Conservation (phyloP, 148 eudicot genomes). For the Rhododendron ovatum region DNA sequence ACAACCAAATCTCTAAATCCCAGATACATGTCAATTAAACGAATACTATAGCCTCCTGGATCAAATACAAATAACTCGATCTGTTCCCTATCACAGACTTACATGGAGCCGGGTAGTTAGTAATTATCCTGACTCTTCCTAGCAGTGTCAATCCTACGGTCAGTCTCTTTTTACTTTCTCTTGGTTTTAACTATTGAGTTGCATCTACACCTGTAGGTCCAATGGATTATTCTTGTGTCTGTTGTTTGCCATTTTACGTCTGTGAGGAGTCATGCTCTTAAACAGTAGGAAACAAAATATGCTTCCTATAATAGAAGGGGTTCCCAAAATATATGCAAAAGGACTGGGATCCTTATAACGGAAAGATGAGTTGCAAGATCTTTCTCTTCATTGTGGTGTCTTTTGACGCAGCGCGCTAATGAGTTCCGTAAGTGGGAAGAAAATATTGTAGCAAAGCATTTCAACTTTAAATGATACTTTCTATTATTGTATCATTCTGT, state of each 20-base stretch:
- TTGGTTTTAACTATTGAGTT: not conserved
- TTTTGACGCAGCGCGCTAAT: not conserved
- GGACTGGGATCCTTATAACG: not conserved
- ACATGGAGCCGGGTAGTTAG: not conserved
- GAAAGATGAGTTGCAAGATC: not conserved
- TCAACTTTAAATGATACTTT: not conserved
- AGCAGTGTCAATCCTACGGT: not conserved
- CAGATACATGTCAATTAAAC: too few species aligned
- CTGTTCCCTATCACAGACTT: not conserved
- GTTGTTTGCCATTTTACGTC: not conserved
- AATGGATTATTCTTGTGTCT: not conserved
- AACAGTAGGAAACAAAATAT: not conserved
- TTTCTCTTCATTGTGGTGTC: not conserved
- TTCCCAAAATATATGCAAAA: not conserved
- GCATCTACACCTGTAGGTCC: not conserved
- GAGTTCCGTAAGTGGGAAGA: not conserved
- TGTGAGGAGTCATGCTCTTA: not conserved
- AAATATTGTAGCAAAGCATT: not conserved
- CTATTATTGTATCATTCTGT: not conserved
- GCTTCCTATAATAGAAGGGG: not conserved
- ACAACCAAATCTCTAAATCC: too few species aligned
- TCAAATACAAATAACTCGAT: too few species aligned
- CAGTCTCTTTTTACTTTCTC: not conserved
- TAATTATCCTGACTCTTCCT: not conserved
- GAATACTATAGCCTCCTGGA: too few species aligned